phyloP scores from a whole-genome alignment of 2,329 filamentous ascomycete species.

The Beauveria sp. region DNA sequence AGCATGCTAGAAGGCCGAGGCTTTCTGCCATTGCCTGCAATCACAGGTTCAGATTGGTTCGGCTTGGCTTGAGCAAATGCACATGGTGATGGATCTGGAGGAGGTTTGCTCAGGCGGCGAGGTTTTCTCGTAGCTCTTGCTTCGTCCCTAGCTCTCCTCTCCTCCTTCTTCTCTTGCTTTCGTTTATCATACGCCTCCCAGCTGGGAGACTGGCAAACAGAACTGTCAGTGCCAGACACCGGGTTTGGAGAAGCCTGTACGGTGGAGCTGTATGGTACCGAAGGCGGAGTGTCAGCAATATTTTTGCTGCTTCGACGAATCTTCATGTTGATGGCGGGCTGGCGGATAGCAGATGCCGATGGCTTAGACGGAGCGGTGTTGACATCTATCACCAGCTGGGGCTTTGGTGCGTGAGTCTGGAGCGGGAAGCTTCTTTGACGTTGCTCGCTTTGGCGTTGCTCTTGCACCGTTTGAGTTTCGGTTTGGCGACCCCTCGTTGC shows the following conservation, averaged over 20 bases:
- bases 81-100: conserved; percentile 18
- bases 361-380: not conserved
- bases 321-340: conserved; percentile 3
- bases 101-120: conserved; percentile 25
- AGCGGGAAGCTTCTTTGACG: conserved; percentile 7
- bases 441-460: conserved; percentile 1
- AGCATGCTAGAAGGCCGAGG: conserved; percentile 12
- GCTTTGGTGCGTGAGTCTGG: conserved; percentile 1
- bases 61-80: conserved; percentile 12
- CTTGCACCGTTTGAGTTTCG: conserved; percentile 3
- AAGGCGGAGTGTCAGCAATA: not conserved
- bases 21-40: conserved; percentile 15
- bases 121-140: conserved; percentile 27
- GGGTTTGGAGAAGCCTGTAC: conserved; percentile 2
- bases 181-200: conserved; percentile 51
- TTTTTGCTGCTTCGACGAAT: not conserved
- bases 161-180: conserved; percentile 45
- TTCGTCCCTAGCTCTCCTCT: conserved; percentile 33
- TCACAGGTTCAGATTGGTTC: conserved; percentile 14
- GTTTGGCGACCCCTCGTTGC: not conserved
- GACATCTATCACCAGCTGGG: conserved; percentile 10
- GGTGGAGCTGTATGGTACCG: conserved; percentile 10
- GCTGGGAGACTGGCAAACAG: conserved; percentile 53
- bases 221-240: conserved; percentile 17
- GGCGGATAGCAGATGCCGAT: not conserved